phyloP scores from a whole-genome alignment of 805 yeast genomes.

The Yarrowia sp. region DNA sequence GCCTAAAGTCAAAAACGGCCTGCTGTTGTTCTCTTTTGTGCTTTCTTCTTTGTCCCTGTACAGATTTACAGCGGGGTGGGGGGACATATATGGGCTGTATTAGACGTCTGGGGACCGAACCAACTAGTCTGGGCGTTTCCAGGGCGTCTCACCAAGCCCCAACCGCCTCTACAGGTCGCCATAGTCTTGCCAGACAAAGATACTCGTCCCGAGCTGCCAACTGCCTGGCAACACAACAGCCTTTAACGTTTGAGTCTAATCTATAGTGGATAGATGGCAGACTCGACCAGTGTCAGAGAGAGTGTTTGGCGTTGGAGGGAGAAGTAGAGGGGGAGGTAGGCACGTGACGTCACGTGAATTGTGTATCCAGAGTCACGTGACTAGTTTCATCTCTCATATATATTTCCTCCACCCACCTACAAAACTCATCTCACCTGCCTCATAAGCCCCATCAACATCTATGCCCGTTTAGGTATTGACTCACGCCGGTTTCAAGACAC shows the following conservation, averaged over 20 bases:
- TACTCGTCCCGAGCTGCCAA: background rate
- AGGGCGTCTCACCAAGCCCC: too few relatives aligned
- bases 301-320: too few relatives aligned
- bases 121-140: too few relatives aligned
- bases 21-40: constrained; percentile 19
- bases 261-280: constrained; percentile 20
- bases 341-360: too few relatives aligned
- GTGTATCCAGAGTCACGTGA: too few relatives aligned
- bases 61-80: constrained; percentile 1
- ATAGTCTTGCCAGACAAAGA: background rate
- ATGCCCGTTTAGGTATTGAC: constrained; percentile 18
- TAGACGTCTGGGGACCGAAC: background rate
- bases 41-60: constrained; percentile 13
- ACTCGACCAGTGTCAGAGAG: background rate
- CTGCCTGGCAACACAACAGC: constrained; percentile 5
- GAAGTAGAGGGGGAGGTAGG: too few relatives aligned
- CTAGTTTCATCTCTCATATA: too few relatives aligned
- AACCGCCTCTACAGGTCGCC: too few relatives aligned
- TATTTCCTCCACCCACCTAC: background rate
- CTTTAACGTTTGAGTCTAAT: constrained; percentile 18
- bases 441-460: constrained; percentile 8
- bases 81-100: background rate
- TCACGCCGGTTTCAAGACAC: constrained; percentile 11
- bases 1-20: constrained; percentile 1
- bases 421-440: background rate